Evolutionary conservation across 305 asterid genomes (phyloP).

Genomic region (Fraxinus greggii): DNA sequence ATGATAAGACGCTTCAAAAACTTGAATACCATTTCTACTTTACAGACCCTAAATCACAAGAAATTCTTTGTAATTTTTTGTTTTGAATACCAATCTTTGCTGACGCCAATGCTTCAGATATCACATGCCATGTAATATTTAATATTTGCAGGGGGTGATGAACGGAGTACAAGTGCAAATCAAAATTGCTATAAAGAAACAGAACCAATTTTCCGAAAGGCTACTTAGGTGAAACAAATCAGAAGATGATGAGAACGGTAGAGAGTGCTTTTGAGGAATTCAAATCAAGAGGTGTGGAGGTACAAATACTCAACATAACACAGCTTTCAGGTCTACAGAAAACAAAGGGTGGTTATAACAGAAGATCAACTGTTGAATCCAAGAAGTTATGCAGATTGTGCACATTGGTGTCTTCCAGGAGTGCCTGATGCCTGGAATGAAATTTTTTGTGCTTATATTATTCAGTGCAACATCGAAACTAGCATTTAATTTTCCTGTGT

Average conservation of each 20-base stretch:
- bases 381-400: constrained; percentile 38
- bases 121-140: not conserved
- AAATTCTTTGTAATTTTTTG: not conserved
- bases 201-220: constrained; percentile 22
- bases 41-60: not conserved
- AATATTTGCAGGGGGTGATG: constrained; percentile 29
- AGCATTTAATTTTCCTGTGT: not conserved
- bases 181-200: constrained; percentile 38
- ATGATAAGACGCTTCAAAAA: not conserved
- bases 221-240: constrained; percentile 35
- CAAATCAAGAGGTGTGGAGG: constrained; percentile 30
- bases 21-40: not conserved
- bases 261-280: constrained; percentile 30
- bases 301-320: constrained; percentile 40
- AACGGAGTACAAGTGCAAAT: constrained; percentile 31
- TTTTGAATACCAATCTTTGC: not conserved
- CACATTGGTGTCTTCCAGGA: constrained; percentile 53
- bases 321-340: constrained; percentile 41
- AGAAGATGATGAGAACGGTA: constrained; percentile 36
- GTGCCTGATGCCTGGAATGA: constrained; percentile 53
- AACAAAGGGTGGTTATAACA: constrained; percentile 36
- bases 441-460: constrained; percentile 30
- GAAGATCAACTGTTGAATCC: constrained; percentile 32
- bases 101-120: not conserved
- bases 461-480: constrained; percentile 14